Base-by-base conservation (phyloP, 2,329 filamentous ascomycete genomes). In the Paradendryphiella salina region DNA sequence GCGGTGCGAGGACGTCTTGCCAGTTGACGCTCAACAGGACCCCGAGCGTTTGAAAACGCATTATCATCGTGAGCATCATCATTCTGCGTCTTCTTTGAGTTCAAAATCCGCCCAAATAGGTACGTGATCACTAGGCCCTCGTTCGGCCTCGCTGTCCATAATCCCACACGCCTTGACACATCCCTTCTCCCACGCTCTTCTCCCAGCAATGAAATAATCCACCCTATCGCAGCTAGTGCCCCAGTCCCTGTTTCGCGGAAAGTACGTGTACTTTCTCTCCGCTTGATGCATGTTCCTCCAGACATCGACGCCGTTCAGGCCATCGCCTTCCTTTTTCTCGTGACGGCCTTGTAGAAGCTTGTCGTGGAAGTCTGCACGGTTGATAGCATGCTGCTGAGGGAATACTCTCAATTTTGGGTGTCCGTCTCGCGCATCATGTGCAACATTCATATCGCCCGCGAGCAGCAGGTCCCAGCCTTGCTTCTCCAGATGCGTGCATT, bases 111-210 rank as follows among this genome's bases (percentile, higher is more conserved):
- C 74, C 72, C 73, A 80, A 5, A 84, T 60, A 0, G 80, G 80
- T 13, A 80, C 78, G 69, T 82, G 80, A 66, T 83, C 80, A 62
- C 80, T 82, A 2, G 76, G 72, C 1, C 79, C 79, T 32, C 80
- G 70, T 52, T 82, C 80, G 52, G 54, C 61, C 13, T 69, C 56
- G 18, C 64, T 75, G 21, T 76, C 75, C 49, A 74, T 64, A 13
- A 79, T 78, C 3, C 73, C 76, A 37, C 71, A 73, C 11, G 59
- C 65, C 11, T 49, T 61, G 4, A 79, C 50, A 41, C 64, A 59
- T 4, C 69, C 67, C 29, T 69, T 68, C 20, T 78, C 72, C 46
- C 74, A 73, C 8, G 80, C 54, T 1, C 38, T 52, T 41, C 56
- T 68, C 3, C 77, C 81, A 14, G 74, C 72, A 47, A 83, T 65